A percentile compares a stretch with the other conserved stretches of the same genome.
phyloP scores from a whole-genome alignment of 2,329 filamentous ascomycete species.

The Aspergillus tanneri region DNA sequence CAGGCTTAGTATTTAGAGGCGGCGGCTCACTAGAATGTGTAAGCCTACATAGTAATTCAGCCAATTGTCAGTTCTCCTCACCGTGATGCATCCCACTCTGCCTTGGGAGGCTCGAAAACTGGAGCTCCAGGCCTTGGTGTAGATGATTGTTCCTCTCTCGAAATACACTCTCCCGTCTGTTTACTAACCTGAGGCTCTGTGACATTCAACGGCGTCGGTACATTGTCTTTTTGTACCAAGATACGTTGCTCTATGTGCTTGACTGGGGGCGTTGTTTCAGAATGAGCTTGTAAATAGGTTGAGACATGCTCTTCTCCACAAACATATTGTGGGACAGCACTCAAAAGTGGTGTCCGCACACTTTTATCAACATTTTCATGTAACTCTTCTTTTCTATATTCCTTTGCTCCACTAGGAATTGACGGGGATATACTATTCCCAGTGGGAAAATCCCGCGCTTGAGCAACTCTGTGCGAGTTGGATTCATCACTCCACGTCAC shows the following conservation, averaged over 20 bases:
- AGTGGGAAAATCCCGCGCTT: no score
- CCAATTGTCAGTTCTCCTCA: slow-evolving; percentile 37
- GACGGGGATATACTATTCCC: not conserved
- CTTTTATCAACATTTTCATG: not conserved
- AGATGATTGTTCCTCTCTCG: slow-evolving; percentile 38
- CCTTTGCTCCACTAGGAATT: not conserved
- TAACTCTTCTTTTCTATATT: not conserved
- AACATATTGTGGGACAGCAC: slow-evolving; percentile 47
- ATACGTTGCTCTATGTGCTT: slow-evolving; percentile 14
- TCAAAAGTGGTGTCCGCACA: slow-evolving; percentile 25
- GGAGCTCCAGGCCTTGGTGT: slow-evolving; percentile 35
- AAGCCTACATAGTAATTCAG: slow-evolving; percentile 17
- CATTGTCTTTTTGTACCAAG: slow-evolving; percentile 5
- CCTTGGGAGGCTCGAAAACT: slow-evolving; percentile 57
- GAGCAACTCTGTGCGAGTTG: not conserved
- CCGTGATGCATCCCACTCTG: slow-evolving; percentile 63
- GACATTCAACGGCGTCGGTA: not conserved
- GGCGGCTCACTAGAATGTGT: slow-evolving; percentile 56
- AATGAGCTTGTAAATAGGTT: slow-evolving; percentile 28
- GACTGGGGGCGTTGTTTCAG: slow-evolving; percentile 16
- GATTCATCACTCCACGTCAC: not conserved
- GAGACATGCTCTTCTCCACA: slow-evolving; percentile 45
- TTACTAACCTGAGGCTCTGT: slow-evolving; percentile 25
- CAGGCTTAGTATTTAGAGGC: slow-evolving; percentile 68
- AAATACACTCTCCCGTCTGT: slow-evolving; percentile 43